Base-by-base conservation (phyloP, 169 alveolate species). In the Miamiensis avidus region DNA sequence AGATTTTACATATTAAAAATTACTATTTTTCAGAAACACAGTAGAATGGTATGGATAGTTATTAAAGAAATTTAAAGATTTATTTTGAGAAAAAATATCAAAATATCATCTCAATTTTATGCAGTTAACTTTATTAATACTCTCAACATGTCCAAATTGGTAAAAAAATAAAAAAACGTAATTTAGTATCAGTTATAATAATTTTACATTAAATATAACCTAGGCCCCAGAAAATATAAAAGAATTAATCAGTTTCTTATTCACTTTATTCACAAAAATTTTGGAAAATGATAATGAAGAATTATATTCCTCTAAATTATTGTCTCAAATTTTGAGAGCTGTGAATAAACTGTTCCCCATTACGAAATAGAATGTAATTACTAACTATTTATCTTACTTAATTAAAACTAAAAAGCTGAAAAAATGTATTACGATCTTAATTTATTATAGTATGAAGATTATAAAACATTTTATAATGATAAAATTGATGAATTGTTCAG, bases 401-500 rank as follows among this genome's bases (percentile, higher is more conserved):
- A 85, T 79, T 49, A 90, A 90, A 34, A 77, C 82, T 25, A 83
- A 89, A 34, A 75, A 79, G 25, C 34, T 83, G 26, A 74, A 76
- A 73, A 20, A 64, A 29, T 27, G 49, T 33, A 33, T 31, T 74
- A 64, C 34, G 32, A 32, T 33, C 1, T 26, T 29, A 30, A 34
- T 29, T 33, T 26, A 74, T 76, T 89, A 0, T 34, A 81, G 78
- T 30, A 65, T 64, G 76, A 74, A 29, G 85, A 84, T 75, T 76
- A 74, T 25, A 75, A 83, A 25, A 78, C 75, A 26, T 85, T 81
- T 74, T 75, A 89, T n/a, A 84, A 89, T 26, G 91, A 86, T 29
- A 93, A 93, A 72, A 87, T 87, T 0, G 75, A 86, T 75, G 82
- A 84, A 34, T 77, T 93, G 30, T 93, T 88, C 78, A 73, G 74